These are phyloP conservation scores for Claviceps fusiformis DNA, from an alignment of 2,329 filamentous ascomycete species.

Conservation along the genomic window DNA sequence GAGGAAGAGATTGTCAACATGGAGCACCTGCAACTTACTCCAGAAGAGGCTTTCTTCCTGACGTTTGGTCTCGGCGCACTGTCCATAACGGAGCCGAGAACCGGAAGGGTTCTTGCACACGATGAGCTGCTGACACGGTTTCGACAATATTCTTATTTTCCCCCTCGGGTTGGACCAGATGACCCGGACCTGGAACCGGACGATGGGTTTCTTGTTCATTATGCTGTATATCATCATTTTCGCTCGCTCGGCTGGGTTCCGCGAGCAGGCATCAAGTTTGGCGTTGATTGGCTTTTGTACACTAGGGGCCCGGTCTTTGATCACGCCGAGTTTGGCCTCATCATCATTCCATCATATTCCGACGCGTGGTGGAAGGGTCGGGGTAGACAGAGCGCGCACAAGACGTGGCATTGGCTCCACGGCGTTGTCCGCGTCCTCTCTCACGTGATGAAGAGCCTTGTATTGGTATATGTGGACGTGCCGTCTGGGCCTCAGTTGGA, in stretches of 20 bases:
- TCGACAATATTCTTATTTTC: constrained; percentile 56
- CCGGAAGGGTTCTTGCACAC: constrained; percentile 32
- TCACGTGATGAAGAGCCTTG: constrained; percentile 79
- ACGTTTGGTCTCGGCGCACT: constrained; percentile 67
- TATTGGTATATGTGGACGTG: constrained; percentile 84
- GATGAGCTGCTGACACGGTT: constrained; percentile 52
- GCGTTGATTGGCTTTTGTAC: constrained; percentile 89
- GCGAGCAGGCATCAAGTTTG: constrained; percentile 85
- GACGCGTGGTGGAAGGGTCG: constrained; percentile 56
- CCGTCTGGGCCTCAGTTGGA: constrained; percentile 48
- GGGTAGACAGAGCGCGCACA: constrained; percentile 33
- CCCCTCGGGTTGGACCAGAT: constrained; percentile 30
- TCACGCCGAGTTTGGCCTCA: constrained; percentile 83
- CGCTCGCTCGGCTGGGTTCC: constrained; percentile 91
- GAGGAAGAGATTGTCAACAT: constrained; percentile 26
- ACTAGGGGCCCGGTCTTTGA: constrained; percentile 85
- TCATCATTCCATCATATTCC: constrained; percentile 72
- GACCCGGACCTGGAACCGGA: constrained; percentile 47
- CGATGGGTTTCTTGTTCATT: constrained; percentile 74
- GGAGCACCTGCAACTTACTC: constrained; percentile 85
- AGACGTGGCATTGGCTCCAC: constrained; percentile 73
- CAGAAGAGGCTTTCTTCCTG: constrained; percentile 87
- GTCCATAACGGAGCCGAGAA: constrained; percentile 39
- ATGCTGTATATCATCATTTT: constrained; percentile 90
- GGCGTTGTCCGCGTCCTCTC: constrained; percentile 79